A percentile compares a stretch with the other conserved stretches of the same genome.
Conservation (phyloP, 345 rosid species). For the Dovyalis caffra region DNA sequence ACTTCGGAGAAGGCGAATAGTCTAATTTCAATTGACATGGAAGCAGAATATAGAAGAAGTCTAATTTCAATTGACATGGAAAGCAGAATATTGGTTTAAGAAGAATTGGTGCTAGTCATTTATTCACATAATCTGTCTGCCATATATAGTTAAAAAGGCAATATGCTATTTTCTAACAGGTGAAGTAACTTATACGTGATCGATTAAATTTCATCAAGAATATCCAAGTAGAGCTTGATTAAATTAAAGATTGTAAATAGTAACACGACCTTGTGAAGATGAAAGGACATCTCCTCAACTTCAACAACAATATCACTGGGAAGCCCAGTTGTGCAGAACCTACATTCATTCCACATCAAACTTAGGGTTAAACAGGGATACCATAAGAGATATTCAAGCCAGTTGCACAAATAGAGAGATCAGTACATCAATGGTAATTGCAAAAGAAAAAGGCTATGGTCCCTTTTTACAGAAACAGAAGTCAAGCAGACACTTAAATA, state of each 20-base stretch:
- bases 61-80: background rate
- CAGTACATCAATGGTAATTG: background rate
- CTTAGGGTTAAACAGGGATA: background rate
- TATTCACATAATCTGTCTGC: background rate
- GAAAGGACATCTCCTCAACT: slow-evolving; percentile 94
- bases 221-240: background rate
- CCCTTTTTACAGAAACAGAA: background rate
- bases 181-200: background rate
- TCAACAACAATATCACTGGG: slow-evolving; percentile 88
- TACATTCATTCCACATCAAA: slow-evolving; percentile 13
- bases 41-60: background rate
- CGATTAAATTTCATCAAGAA: background rate
- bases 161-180: background rate
- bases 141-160: background rate
- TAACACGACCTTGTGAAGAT: slow-evolving; percentile 87
- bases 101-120: background rate
- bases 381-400: background rate
- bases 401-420: background rate
- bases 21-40: background rate
- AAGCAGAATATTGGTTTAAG: background rate
- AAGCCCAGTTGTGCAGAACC: slow-evolving; percentile 98
- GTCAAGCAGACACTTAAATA: background rate
- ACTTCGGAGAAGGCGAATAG: background rate
- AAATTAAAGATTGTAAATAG: background rate
- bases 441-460: background rate